phyloP scores from a whole-genome alignment of 805 yeast genomes.

The Jamesozyma spencerorum region DNA sequence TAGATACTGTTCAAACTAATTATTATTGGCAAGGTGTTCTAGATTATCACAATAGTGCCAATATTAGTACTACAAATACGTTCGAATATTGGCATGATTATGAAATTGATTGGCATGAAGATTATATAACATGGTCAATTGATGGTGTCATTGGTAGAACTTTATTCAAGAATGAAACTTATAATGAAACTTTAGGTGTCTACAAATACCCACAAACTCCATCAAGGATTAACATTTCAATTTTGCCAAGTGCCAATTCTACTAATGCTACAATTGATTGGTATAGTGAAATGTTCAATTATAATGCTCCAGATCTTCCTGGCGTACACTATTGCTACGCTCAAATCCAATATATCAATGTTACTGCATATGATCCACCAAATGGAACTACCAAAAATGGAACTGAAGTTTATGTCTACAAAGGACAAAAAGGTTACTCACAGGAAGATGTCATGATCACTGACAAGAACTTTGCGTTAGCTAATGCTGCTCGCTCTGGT shows the following conservation, averaged over 20 bases:
- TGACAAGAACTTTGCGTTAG: slow-evolving; percentile 51
- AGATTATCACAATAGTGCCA: slow-evolving; percentile 54
- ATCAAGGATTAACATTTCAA: slow-evolving; percentile 57
- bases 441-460: slow-evolving; percentile 49
- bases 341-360: slow-evolving; percentile 46
- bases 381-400: slow-evolving; percentile 38
- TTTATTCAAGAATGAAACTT: slow-evolving; percentile 49
- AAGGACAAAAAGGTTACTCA: slow-evolving; percentile 34
- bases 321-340: slow-evolving; percentile 78
- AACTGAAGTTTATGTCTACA: slow-evolving; percentile 45
- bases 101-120: slow-evolving; percentile 76
- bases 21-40: slow-evolving; percentile 68
- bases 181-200: slow-evolving; percentile 47
- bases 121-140: slow-evolving; percentile 56
- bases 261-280: slow-evolving; percentile 56
- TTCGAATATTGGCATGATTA: slow-evolving; percentile 64
- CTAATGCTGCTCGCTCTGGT: slow-evolving; percentile 56
- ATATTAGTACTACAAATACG: slow-evolving; percentile 38
- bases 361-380: slow-evolving; percentile 72
- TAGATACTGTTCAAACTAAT: slow-evolving; percentile 63
- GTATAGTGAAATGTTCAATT: slow-evolving; percentile 83
- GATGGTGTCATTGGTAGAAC: slow-evolving; percentile 65
- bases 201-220: slow-evolving; percentile 69
- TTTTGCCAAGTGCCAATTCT: slow-evolving; percentile 70
- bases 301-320: slow-evolving; percentile 67